Percentiles rank a stretch among this genome's conserved stretches.
These are phyloP conservation scores for Ophiostoma sp. DNA, from an alignment of 2,329 filamentous ascomycete species.

Conservation along the genomic window DNA sequence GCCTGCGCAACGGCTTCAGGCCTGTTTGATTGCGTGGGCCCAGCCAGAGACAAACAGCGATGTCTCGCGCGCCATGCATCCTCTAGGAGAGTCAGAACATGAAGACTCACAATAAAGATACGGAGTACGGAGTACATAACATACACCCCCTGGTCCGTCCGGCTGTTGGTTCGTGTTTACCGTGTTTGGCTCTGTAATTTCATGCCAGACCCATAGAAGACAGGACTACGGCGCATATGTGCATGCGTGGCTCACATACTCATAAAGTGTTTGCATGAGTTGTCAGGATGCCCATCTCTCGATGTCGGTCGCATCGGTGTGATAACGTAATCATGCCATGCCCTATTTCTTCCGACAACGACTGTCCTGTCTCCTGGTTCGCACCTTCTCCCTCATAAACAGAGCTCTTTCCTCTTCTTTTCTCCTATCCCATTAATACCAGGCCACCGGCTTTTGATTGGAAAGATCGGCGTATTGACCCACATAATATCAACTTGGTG, in stretches of 20 bases:
- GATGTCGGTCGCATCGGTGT: background rate
- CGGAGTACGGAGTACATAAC: no score
- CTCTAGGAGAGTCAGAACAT: no score
- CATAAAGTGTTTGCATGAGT: background rate
- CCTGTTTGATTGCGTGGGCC: no score
- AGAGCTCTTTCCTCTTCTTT: background rate
- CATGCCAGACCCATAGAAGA: no score
- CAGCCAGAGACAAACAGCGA: no score
- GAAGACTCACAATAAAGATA: no score
- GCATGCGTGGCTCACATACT: background rate
- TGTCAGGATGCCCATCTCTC: background rate
- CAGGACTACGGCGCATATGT: no score
- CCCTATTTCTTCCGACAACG: background rate
- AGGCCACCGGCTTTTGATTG: background rate
- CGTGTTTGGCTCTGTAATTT: no score
- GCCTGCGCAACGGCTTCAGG: no score
- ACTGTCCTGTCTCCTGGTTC: background rate
- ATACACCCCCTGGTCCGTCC: no score
- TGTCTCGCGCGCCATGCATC: no score
- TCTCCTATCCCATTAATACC: background rate
- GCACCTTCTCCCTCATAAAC: background rate
- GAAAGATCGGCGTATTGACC: slow-evolving; percentile 19
- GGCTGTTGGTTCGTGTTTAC: no score
- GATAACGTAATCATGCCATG: background rate
- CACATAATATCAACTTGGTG: slow-evolving; percentile 16